These are phyloP conservation scores for Neophaeococcomyces mojaviensis DNA, from an alignment of 2,329 filamentous ascomycete genomes.

Conservation along the genomic window DNA sequence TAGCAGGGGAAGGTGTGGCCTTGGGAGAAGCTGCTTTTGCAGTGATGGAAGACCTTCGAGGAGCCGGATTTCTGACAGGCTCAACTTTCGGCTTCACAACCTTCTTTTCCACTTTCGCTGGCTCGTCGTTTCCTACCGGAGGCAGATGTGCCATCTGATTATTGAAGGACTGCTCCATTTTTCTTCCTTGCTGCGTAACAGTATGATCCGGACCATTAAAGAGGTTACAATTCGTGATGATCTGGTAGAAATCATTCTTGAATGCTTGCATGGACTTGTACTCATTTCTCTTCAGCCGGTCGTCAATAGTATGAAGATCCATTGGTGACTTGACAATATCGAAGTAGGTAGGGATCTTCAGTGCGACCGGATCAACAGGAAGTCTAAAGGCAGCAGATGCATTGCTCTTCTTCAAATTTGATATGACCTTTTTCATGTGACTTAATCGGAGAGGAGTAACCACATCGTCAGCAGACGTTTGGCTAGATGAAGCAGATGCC, in stretches of 20 bases:
- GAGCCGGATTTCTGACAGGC: slow-evolving; percentile 34
- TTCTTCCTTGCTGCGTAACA: slow-evolving; percentile 61
- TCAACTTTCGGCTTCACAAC: slow-evolving; percentile 33
- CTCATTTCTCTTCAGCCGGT: slow-evolving; percentile 61
- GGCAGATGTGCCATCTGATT: slow-evolving; percentile 53
- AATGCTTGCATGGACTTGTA: slow-evolving; percentile 68
- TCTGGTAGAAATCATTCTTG: slow-evolving; percentile 64
- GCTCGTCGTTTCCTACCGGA: slow-evolving; percentile 49
- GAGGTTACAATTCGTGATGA: slow-evolving; percentile 67
- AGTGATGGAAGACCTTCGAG: slow-evolving; percentile 43
- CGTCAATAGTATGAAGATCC: slow-evolving; percentile 76
- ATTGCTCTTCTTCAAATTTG: slow-evolving; percentile 70
- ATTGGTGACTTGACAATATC: slow-evolving; percentile 68
- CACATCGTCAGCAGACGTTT: slow-evolving; percentile 15
- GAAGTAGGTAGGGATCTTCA: slow-evolving; percentile 68
- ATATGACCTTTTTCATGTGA: slow-evolving; percentile 24
- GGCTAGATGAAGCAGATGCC: slow-evolving; percentile 18
- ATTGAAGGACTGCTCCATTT: slow-evolving; percentile 52
- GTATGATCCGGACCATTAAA: slow-evolving; percentile 79
- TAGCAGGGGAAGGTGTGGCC: slow-evolving; percentile 42
- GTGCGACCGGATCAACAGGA: slow-evolving; percentile 68
- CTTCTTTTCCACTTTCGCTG: slow-evolving; percentile 56
- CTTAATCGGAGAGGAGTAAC: slow-evolving; percentile 18
- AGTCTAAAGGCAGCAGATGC: slow-evolving; percentile 67
- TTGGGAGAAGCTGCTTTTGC: slow-evolving; percentile 40